Evolutionary conservation across 163 green algal species (phyloP).

Genomic region (Chlorella variabilis): DNA sequence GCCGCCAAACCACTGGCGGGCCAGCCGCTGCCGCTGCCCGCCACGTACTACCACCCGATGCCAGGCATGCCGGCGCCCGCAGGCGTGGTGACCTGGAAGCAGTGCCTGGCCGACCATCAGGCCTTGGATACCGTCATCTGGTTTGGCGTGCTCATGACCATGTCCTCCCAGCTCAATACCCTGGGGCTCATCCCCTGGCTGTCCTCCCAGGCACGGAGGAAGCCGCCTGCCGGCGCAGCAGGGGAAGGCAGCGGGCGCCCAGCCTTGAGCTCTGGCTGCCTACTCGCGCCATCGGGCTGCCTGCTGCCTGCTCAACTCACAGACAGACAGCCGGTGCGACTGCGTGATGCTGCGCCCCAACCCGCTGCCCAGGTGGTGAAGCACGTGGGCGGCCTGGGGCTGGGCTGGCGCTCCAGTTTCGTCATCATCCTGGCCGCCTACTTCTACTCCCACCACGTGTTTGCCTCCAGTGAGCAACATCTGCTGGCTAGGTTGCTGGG

Average conservation of each 20-base stretch:
- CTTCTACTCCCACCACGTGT: slow-evolving; percentile 99
- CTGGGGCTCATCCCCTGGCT: slow-evolving; percentile 98
- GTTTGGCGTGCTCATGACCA: slow-evolving; percentile 98
- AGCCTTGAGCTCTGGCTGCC: no score
- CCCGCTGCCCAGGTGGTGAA: slow-evolving; percentile 79
- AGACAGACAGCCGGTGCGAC: no score
- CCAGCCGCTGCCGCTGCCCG: no score
- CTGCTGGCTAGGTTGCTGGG: neutral
- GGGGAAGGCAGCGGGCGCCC: no score
- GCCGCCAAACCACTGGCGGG: no score
- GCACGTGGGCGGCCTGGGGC: slow-evolving; percentile 83
- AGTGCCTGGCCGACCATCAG: slow-evolving; percentile 85
- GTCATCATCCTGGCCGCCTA: slow-evolving; percentile 93
- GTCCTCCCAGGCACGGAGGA: no score
- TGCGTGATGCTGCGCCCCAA: no score
- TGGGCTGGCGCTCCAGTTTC: slow-evolving; percentile 96
- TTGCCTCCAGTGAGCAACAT: slow-evolving; percentile 74
- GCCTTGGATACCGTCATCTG: slow-evolving; percentile 99
- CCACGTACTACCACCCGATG: no score
- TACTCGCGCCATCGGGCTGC: no score
- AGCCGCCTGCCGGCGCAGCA: no score
- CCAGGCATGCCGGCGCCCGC: no score
- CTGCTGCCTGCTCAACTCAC: no score
- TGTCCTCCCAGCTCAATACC: slow-evolving; percentile 98
- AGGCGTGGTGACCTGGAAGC: slow-evolving; percentile 93